Percentiles rank a stretch among this genome's conserved stretches.
Conservation (phyloP, 2,329 filamentous ascomycete species). For the Penicillium griseofulvum region DNA sequence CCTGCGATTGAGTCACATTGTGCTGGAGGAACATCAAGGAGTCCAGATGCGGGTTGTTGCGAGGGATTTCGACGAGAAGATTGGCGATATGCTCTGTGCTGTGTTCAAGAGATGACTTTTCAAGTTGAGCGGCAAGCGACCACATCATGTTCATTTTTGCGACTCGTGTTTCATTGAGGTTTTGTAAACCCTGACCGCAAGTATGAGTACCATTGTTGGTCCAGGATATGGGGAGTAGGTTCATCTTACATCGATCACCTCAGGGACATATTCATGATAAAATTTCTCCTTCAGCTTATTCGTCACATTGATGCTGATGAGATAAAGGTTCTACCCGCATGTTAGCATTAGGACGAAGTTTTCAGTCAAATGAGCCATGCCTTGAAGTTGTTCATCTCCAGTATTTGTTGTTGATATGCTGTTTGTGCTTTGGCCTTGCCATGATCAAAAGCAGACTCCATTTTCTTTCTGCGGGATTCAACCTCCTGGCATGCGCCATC, state of each 20-base stretch:
- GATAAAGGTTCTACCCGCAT: slow-evolving; percentile 73
- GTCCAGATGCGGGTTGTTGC: slow-evolving; percentile 85
- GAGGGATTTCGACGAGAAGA: slow-evolving; percentile 74
- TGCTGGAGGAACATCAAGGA: slow-evolving; percentile 98
- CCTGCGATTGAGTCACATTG: slow-evolving; percentile 78
- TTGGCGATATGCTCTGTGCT: slow-evolving; percentile 71
- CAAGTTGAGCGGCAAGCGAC: slow-evolving; percentile 74
- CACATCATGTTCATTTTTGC: slow-evolving; percentile 81
- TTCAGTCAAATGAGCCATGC: slow-evolving; percentile 16
- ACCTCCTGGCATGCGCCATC: slow-evolving; percentile 91
- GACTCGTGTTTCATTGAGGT: slow-evolving; percentile 86
- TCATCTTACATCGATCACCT: slow-evolving; percentile 74
- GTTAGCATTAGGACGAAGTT: slow-evolving; percentile 24
- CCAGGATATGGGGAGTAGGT: background rate
- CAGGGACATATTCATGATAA: slow-evolving; percentile 94
- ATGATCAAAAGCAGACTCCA: slow-evolving; percentile 84
- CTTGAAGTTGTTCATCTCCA: slow-evolving; percentile 96
- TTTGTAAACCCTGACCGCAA: slow-evolving; percentile 65
- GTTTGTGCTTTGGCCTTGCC: slow-evolving; percentile 84
- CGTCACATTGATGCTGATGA: slow-evolving; percentile 92
- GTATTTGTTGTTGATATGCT: slow-evolving; percentile 85
- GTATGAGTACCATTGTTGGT: slow-evolving; percentile 3
- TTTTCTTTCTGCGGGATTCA: slow-evolving; percentile 90
- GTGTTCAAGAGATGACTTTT: slow-evolving; percentile 72
- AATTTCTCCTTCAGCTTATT: slow-evolving; percentile 98